Evolutionary conservation across 2,329 filamentous ascomycete genomes (phyloP).

Genomic region (Scolecobasidium constrictum): DNA sequence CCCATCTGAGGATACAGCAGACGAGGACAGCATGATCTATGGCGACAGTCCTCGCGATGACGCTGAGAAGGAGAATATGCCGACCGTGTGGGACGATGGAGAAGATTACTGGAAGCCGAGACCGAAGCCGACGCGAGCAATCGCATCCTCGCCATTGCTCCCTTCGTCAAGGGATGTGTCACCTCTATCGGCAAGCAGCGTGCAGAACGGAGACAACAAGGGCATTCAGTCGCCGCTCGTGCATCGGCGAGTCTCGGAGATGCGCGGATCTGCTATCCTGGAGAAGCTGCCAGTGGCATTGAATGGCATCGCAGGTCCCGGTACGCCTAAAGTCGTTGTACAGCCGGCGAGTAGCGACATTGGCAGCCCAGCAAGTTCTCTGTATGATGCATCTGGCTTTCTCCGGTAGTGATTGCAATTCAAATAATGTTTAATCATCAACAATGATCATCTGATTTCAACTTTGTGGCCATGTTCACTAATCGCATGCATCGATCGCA

Average conservation of each 20-base stretch:
- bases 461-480: background rate
- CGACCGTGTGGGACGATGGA: background rate
- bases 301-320: background rate
- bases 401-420: background rate
- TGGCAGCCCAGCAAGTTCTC: background rate
- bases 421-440: background rate
- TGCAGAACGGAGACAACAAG: background rate
- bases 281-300: background rate
- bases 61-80: background rate
- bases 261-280: background rate
- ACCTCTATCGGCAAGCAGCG: background rate
- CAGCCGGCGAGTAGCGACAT: background rate
- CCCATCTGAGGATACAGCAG: background rate
- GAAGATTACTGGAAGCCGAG: background rate
- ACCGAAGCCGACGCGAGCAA: background rate
- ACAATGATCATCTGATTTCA: background rate
- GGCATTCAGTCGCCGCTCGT: background rate
- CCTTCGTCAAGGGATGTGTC: background rate
- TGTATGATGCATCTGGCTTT: slow-evolving; percentile 4
- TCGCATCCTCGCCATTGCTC: too few species aligned
- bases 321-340: too few species aligned
- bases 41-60: background rate
- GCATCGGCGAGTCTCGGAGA: background rate
- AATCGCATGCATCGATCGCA: background rate
- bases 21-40: background rate